Evolutionary conservation across 1,284 basidiomycete species (phyloP).

Genomic region (Sporisorium scitamineum): DNA sequence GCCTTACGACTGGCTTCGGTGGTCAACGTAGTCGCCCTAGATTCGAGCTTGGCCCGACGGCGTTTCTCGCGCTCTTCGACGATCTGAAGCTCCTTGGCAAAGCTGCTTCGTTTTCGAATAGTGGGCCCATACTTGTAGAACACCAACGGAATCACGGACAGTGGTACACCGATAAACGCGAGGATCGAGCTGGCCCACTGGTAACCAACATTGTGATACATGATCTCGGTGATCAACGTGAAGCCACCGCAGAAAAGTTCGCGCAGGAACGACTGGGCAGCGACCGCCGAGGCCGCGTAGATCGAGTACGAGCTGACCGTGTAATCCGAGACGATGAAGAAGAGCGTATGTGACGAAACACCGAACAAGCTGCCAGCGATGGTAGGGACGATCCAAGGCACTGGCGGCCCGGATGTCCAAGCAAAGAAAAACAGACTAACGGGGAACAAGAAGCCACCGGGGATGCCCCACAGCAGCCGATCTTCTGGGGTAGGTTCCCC

Average conservation of each 20-base stretch:
- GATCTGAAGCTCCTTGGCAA: constrained; percentile 50
- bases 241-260: constrained; percentile 53
- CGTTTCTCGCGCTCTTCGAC: constrained; percentile 41
- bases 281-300: constrained; percentile 57
- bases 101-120: constrained; percentile 51
- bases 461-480: constrained; percentile 47
- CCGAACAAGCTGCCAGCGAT: constrained; percentile 53
- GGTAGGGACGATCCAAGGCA: constrained; percentile 58
- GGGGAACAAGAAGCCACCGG: constrained; percentile 46
- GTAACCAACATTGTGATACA: constrained; percentile 54
- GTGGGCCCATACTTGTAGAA: constrained; percentile 55
- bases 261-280: constrained; percentile 56
- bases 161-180: constrained; percentile 52
- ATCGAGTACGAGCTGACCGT: constrained; percentile 54
- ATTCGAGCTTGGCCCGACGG: constrained; percentile 27
- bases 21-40: constrained; percentile 23
- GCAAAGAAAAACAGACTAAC: constrained; percentile 59
- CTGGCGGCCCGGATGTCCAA: constrained; percentile 55
- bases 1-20: constrained; percentile 2
- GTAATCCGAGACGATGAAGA: constrained; percentile 61
- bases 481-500: constrained; percentile 47
- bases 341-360: constrained; percentile 57
- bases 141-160: constrained; percentile 53
- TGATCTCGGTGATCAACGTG: constrained; percentile 49
- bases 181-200: constrained; percentile 55